Evolutionary conservation across 2,329 filamentous ascomycete species (phyloP).

Genomic region (Tolypocladium paradoxum): DNA sequence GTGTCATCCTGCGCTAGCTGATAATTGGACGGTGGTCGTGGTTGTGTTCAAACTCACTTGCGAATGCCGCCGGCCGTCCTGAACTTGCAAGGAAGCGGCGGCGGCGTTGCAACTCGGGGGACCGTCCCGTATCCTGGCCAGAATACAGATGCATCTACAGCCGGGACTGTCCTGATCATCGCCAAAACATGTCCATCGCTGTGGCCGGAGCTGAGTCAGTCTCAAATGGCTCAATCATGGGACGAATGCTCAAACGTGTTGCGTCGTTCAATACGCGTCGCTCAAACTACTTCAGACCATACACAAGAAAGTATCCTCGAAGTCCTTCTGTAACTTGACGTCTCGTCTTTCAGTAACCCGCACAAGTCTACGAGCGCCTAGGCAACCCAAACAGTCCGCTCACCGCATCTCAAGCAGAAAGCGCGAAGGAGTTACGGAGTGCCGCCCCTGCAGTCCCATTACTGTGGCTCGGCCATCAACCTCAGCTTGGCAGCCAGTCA

Average conservation of each 20-base stretch:
- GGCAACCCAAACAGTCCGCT: background rate
- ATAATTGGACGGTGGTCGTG: background rate
- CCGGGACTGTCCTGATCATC: constrained; percentile 9
- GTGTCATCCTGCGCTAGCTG: background rate
- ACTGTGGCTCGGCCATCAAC: background rate
- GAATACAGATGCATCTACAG: constrained; percentile 7
- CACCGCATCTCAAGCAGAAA: background rate
- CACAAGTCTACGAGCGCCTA: background rate
- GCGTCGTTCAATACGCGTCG: constrained; percentile 1
- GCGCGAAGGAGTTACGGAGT: background rate
- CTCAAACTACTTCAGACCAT: constrained; percentile 2
- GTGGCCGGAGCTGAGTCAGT: background rate
- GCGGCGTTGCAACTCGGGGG: no score
- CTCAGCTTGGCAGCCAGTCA: background rate
- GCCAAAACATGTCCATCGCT: constrained; percentile 3
- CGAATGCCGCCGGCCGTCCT: background rate
- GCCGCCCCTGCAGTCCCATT: background rate
- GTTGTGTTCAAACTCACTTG: background rate
- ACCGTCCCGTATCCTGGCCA: background rate
- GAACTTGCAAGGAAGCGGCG: background rate
- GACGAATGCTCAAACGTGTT: constrained; percentile 1
- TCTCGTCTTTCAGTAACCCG: no score
- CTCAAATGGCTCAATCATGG: constrained; percentile 1
- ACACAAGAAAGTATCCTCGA: background rate
- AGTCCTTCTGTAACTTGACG: background rate